Base-by-base conservation (phyloP, 2,329 filamentous ascomycete genomes). In the Daldinia eschscholtzii region DNA sequence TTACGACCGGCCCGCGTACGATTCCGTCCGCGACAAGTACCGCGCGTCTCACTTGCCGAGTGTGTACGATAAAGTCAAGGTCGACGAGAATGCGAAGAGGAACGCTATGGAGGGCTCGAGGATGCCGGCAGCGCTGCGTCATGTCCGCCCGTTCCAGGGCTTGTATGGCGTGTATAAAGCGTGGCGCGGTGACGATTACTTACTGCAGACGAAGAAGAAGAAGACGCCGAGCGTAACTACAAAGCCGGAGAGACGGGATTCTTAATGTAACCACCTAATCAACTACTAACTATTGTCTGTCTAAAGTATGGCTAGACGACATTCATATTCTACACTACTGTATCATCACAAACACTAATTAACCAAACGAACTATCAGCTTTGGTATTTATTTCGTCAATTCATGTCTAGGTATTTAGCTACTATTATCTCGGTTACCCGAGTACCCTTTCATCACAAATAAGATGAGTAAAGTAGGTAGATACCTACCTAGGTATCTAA, bases 51-150 rank as follows among this genome's bases (percentile, higher is more conserved):
- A 87, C 55, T 75, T 92, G 68, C 89, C 89, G 0, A 89, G 81
- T 33, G 89, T 92, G 1, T 91, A 89, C 68, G 89, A 92, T 72
- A 92, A 92, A 79, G 88, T 91, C 26, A 86, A 85, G 73, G 86
- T 87, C 0, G 82, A 83, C 41, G 77, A 81, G 3, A 79, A 80
- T 1, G 77, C 73, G 0, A 79, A 81, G 37, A 76, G 76, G 37
- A 73, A 71, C 9, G 76, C 74, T 13, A 76, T 71, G 41, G 74
- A 77, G 68, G 72, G 67, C 1, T 76, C 77, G n/a, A 79, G 80
- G 39, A 76, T 82, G 68, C 75, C 75, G 61, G 72, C 74, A 2
- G 61, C 73, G 5, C 65, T 80, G 4, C 80, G 79, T 68, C 70
- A 75, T 2, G 72, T 80, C 2, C 81, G 84, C 79, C 84, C 84